phyloP scores from a whole-genome alignment of 2,329 filamentous ascomycete genomes.

The Penicillium vulpinum region DNA sequence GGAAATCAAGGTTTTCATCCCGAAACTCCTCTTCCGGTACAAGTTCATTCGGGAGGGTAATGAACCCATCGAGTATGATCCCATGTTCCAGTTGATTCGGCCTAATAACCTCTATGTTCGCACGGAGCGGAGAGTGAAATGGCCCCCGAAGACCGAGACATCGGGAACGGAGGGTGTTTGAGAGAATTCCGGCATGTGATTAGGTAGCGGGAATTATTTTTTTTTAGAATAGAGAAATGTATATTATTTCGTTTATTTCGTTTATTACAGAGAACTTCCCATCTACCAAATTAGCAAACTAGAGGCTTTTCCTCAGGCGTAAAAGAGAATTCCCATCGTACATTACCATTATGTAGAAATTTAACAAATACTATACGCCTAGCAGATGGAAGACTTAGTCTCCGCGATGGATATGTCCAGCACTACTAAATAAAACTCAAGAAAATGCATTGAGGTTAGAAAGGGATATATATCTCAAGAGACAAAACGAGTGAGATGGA shows the following conservation, averaged over 20 bases:
- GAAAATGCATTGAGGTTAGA: background rate
- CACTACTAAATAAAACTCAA: background rate
- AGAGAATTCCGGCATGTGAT: background rate
- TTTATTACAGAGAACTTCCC: background rate
- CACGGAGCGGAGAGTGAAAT: constrained; percentile 20
- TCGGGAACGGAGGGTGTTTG: background rate
- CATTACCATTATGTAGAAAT: background rate
- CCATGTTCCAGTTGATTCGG: constrained; percentile 31
- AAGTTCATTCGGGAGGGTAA: constrained; percentile 55
- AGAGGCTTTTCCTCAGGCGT: too few relatives aligned
- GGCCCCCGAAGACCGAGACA: constrained; percentile 10
- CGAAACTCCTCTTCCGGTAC: constrained; percentile 61
- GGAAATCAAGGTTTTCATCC: constrained; percentile 59
- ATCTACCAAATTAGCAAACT: too few relatives aligned
- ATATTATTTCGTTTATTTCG: background rate
- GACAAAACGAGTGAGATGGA: background rate
- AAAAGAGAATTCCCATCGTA: background rate
- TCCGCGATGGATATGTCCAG: background rate
- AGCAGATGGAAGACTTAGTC: background rate
- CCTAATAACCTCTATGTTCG: constrained; percentile 30
- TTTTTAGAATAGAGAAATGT: background rate
- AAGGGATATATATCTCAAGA: background rate
- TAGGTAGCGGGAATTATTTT: background rate
- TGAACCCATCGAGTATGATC: constrained; percentile 46
- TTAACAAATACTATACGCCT: too few relatives aligned